phyloP scores from a whole-genome alignment of 2,329 filamentous ascomycete genomes.

The Penicillium sp. region DNA sequence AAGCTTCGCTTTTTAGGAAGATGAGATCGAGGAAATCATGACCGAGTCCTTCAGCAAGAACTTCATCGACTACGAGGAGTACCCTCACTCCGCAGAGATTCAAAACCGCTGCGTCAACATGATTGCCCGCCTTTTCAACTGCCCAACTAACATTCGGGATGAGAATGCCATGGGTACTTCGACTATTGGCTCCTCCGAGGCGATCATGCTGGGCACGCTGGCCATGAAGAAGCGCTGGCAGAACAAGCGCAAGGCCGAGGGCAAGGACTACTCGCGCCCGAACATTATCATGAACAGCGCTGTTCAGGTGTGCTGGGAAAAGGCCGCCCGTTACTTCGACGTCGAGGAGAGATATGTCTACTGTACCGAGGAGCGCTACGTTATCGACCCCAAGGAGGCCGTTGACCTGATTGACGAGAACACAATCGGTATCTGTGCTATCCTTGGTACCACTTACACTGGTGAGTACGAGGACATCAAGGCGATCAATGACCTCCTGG shows the following conservation, averaged over 20 bases:
- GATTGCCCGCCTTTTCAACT: slow-evolving; percentile 88
- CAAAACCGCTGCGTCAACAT: slow-evolving; percentile 91
- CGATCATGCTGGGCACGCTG: slow-evolving; percentile 56
- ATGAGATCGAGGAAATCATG: slow-evolving; percentile 96
- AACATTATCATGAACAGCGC: slow-evolving; percentile 97
- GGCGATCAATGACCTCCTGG: slow-evolving; percentile 82
- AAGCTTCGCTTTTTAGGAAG: slow-evolving; percentile 60
- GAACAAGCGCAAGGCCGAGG: slow-evolving; percentile 78
- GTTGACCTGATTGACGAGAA: slow-evolving; percentile 67
- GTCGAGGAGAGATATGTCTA: slow-evolving; percentile 82
- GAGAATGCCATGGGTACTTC: slow-evolving; percentile 79
- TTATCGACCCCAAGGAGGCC: slow-evolving; percentile 64
- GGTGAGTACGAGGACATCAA: slow-evolving; percentile 96
- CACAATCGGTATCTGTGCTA: slow-evolving; percentile 87
- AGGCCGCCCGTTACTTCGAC: slow-evolving; percentile 86
- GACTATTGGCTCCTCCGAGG: slow-evolving; percentile 84
- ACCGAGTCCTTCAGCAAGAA: slow-evolving; percentile 89
- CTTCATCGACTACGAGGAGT: slow-evolving; percentile 89
- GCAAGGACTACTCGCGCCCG: slow-evolving; percentile 76
- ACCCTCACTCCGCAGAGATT: slow-evolving; percentile 77
- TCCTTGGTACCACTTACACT: slow-evolving; percentile 91
- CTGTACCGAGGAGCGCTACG: slow-evolving; percentile 62
- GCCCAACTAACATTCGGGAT: slow-evolving; percentile 59
- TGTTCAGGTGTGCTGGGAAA: slow-evolving; percentile 97
- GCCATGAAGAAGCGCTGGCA: slow-evolving; percentile 97